Conservation (phyloP, 2,329 filamentous ascomycete genomes). For the Apiospora koreana region DNA sequence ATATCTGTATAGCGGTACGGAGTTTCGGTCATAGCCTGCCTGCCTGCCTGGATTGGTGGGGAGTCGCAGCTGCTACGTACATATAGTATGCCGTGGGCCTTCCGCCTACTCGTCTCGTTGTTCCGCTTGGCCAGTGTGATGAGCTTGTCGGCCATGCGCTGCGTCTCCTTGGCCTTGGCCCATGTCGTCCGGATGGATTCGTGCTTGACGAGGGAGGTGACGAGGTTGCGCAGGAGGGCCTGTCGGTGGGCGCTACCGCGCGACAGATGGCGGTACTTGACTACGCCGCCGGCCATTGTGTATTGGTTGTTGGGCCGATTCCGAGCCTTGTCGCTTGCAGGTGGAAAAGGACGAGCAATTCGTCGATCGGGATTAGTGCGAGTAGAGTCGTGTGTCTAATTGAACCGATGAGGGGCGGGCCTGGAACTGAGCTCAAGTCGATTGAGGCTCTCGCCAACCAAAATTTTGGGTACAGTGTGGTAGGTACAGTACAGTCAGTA, state of each 20-base stretch:
- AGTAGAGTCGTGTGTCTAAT: background rate
- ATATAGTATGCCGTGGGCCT: slow-evolving; percentile 80
- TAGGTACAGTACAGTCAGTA: background rate
- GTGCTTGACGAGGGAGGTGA: slow-evolving; percentile 90
- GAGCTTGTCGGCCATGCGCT: slow-evolving; percentile 89
- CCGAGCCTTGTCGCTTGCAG: background rate
- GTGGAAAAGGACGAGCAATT: background rate
- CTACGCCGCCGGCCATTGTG: slow-evolving; percentile 78
- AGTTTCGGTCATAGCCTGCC: background rate
- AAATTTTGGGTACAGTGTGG: background rate
- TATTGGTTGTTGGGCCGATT: background rate
- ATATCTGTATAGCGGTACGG: background rate
- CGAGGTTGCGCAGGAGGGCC: slow-evolving; percentile 91
- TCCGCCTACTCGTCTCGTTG: slow-evolving; percentile 75
- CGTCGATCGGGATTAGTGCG: background rate
- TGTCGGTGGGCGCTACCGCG: slow-evolving; percentile 85
- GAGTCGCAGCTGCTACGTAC: slow-evolving; percentile 60
- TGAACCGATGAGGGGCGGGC: background rate
- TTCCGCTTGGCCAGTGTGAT: slow-evolving; percentile 94
- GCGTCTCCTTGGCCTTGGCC: slow-evolving; percentile 96
- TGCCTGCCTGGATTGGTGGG: background rate
- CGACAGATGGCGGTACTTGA: slow-evolving; percentile 87
- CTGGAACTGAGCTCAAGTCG: too few relatives aligned
- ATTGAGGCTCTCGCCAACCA: slow-evolving; percentile 7
- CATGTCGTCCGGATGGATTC: slow-evolving; percentile 95